Base-by-base conservation (phyloP, 1,284 basidiomycete genomes). In the Ceratobasidium sp. region DNA sequence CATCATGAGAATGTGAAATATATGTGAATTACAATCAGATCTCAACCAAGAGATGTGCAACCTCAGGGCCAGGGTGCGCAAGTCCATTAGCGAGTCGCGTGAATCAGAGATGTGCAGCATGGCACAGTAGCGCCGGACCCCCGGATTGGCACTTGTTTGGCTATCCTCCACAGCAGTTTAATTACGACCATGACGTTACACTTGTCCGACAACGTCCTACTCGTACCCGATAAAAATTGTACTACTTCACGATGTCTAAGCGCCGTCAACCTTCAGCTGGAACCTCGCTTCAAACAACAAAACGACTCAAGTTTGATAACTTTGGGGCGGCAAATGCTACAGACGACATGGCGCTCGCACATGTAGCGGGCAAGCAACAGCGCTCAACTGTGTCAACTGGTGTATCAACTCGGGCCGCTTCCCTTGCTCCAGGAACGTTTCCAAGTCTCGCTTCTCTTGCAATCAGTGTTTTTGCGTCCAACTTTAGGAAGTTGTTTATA, bases 401-500 rank as follows among this genome's bases (percentile, higher is more conserved):
- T 32, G 55, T 53, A 5, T 70, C 53, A 10, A 46, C 36, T 36
- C 53, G 67, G 21, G 26, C 59, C 6, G 23, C 43, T n/a, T 43
- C 67, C n/a, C 55, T 23, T 48, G 52, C 26, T 12, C 23, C 53
- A 6, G 30, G n/a, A 14, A 32, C 41, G 6, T 41, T 70, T 18
- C 67, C 67, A 14, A 58, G 28, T 36, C 67, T 70, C 26, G 53
- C 23, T 21, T 70, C 67, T 26, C 30, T 58, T 4, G 53, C 67
- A 21, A 45, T 55, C 43, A 55, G 34, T 46, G 67, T 59, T 16
- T 89, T 90, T 75, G 86, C 84, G n/a, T 76, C 79, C 0, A 81
- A 84, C 72, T 80, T 88, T 64, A 76, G 78, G 23, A 76, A 74
- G 9, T 78, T 90, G 4, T 82, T 83, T 30, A 79, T 85, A 45